phyloP scores from a whole-genome alignment of 2,329 filamentous ascomycete genomes.

The Talaromyces sp. region DNA sequence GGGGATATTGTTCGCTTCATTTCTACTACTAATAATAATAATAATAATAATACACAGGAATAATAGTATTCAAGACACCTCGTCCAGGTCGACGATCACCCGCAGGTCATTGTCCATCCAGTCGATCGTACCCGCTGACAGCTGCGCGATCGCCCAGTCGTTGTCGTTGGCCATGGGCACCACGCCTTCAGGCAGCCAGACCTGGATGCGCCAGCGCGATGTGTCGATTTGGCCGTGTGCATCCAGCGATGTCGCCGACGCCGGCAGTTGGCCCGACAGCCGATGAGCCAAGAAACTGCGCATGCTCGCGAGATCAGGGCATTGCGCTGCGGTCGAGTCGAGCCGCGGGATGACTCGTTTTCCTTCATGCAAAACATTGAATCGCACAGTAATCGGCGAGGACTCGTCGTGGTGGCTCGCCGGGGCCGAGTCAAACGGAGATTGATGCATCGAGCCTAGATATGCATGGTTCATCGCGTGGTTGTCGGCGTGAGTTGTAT shows the following conservation, averaged over 20 bases:
- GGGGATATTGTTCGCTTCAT: neutral
- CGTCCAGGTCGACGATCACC: conserved; percentile 34
- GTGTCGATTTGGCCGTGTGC: conserved; percentile 13
- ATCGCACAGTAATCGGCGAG: conserved; percentile 24
- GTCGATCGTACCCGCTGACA: conserved; percentile 37
- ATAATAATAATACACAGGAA: too few relatives aligned
- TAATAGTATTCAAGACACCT: neutral
- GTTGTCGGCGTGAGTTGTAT: neutral
- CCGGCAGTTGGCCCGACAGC: conserved; percentile 24
- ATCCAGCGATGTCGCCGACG: conserved; percentile 13
- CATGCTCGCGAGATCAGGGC: conserved; percentile 26
- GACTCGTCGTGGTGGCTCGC: conserved; percentile 9
- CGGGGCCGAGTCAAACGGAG: conserved; percentile 3
- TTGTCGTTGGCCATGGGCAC: conserved; percentile 31
- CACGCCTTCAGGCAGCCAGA: conserved; percentile 39
- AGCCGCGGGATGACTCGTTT: conserved; percentile 35
- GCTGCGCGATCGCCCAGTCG: conserved; percentile 41
- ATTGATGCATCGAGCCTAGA: conserved; percentile 2
- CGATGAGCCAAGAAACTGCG: conserved; percentile 27
- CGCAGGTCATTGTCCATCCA: conserved; percentile 44
- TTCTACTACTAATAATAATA: too few relatives aligned
- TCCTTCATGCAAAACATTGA: conserved; percentile 32
- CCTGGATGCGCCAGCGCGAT: conserved; percentile 29
- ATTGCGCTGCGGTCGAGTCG: conserved; percentile 30
- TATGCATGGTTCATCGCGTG: conserved; percentile 5